Percentiles rank a stretch among this genome's conserved stretches.
phyloP scores from a whole-genome alignment of 441 rosid species.

The Pelargonium myrrhifolium region DNA sequence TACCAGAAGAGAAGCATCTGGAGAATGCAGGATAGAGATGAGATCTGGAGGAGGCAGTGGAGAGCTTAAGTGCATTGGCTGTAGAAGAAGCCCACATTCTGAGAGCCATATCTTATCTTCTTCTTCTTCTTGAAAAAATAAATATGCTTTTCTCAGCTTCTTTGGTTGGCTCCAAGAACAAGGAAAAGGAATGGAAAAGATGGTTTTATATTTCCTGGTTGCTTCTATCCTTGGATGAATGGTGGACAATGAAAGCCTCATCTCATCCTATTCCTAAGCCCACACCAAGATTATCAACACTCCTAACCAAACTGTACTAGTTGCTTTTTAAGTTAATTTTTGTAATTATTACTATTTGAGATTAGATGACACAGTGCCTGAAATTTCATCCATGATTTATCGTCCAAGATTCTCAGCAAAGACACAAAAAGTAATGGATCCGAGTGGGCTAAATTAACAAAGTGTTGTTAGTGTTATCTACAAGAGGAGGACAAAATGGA shows the following conservation, averaged over 20 bases:
- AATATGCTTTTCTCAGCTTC: not conserved
- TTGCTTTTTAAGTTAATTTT: not conserved
- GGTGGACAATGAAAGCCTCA: conserved; percentile 78
- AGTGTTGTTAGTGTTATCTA: too few species aligned
- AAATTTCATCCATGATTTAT: too few species aligned
- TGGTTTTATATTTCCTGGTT: conserved; percentile 13
- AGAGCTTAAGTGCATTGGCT: conserved; percentile 71
- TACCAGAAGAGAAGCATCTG: conserved; percentile 84
- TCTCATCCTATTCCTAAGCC: conserved; percentile 27
- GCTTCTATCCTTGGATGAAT: conserved; percentile 56
- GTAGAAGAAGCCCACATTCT: conserved; percentile 96
- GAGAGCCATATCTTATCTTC: conserved; percentile 61
- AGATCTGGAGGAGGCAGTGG: conserved; percentile 43
- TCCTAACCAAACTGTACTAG: not conserved
- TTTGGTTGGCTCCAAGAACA: conserved; percentile 17
- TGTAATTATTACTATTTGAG: not conserved
- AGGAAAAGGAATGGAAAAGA: conserved; percentile 13
- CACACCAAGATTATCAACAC: not conserved
- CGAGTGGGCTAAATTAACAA: too few species aligned
- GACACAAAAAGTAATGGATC: too few species aligned
- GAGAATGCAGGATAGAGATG: conserved; percentile 42
- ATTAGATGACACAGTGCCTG: too few species aligned
- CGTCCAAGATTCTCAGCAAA: too few species aligned
- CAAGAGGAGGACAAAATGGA: too few species aligned
- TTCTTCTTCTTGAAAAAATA: not conserved